Evolutionary conservation across 106 monocot species (phyloP), one percentile per base, ranked within the genome.

Genomic region (Alisma plantagoaquatica): DNA sequence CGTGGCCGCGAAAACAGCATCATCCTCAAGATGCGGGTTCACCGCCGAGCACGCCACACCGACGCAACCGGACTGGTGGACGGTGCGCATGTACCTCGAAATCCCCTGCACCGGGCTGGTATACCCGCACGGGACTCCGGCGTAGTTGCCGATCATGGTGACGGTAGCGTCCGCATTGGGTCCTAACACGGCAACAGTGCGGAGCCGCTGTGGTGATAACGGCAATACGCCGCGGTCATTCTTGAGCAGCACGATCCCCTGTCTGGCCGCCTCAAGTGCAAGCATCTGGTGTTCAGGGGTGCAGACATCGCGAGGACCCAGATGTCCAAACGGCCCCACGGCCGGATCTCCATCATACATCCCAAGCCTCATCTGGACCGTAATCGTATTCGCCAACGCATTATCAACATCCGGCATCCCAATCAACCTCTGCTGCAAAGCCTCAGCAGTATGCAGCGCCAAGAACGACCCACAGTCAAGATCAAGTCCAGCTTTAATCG

Each of bases 81-180:
- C 43, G 9, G 56, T 53, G 21, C 14, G 51, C 18, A 31, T 71
- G 6, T 77, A 77, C 22, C 42, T 52, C 0, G 49, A 46, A 17
- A 76, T 70, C 3, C 77, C 77, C 56, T 86, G 44, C 2, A 66
- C 56, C 2, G 82, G 73, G 17, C 53, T 82, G 3, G 70, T 77
- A 60, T 77, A 77, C 4, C 38, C 43, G 38, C 79, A 84, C 0
- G 84, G 72, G 21, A 62, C 23, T 17, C 85, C 84, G 0, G 86
- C 86, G 14, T 86, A 86, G 54, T 86, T 86, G 15, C 86, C 86
- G 49, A 80, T 77, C 86, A 86, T 86, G 42, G 86, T 69, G 28
- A 33, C 21, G n/a, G 80, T 80, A 46, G 46, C 77, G 15, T 66
- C 77, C 1, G 86, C 55, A 63, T 86, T 76, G 16, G 86, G 86